phyloP scores from a whole-genome alignment of 139 green algal genomes.

The Chlorella sp. region DNA sequence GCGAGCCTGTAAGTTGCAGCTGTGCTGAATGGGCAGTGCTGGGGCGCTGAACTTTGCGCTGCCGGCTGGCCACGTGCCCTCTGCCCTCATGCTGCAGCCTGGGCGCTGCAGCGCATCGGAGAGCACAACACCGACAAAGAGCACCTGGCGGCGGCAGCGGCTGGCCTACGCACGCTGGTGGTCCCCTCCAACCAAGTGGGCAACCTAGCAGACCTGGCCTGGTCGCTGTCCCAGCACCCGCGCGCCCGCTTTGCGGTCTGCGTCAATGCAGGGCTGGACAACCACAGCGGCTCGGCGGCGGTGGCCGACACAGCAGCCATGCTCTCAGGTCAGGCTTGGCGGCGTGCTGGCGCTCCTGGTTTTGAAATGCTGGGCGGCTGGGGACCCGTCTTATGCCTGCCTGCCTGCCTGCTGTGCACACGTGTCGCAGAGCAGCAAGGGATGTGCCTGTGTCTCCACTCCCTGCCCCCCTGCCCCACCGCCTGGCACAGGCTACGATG shows the following conservation, averaged over 20 bases:
- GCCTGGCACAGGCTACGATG: conserved; percentile 22
- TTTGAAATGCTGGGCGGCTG: too few species aligned
- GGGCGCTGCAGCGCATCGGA: not conserved
- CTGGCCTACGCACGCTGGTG: conserved; percentile 16
- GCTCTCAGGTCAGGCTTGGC: conserved; percentile 14
- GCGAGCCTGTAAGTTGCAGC: too few species aligned
- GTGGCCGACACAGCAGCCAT: conserved; percentile 9
- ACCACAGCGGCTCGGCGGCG: not conserved
- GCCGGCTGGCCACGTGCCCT: not conserved
- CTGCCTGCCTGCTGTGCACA: too few species aligned
- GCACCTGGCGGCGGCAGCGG: not conserved
- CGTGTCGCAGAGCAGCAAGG: too few species aligned
- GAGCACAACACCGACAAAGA: not conserved
- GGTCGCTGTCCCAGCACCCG: conserved; percentile 41
- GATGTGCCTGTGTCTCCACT: not conserved
- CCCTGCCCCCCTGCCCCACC: not conserved
- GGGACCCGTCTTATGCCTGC: too few species aligned
- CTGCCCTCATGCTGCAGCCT: not conserved
- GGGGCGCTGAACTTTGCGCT: too few species aligned
- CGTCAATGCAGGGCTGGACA: not conserved
- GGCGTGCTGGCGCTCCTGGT: too few species aligned
- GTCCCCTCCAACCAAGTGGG: conserved; percentile 24
- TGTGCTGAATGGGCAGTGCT: too few species aligned
- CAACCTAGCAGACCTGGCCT: conserved; percentile 30
- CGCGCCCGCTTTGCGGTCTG: conserved; percentile 14